Conservation (phyloP, 2,329 filamentous ascomycete species). For the Colletotrichum sp. region DNA sequence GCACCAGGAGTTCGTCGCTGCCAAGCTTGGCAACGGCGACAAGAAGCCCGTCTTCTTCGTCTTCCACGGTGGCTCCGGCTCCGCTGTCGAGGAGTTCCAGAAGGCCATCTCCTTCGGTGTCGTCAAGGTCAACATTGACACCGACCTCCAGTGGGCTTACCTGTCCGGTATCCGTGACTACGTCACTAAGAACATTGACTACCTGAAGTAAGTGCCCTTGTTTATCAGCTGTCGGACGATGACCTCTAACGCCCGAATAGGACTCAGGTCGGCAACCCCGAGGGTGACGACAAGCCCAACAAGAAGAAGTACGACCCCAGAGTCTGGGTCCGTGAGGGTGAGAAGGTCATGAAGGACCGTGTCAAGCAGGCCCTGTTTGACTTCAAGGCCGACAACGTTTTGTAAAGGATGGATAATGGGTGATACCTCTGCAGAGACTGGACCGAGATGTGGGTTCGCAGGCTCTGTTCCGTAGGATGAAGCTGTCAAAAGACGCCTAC, state of each 20-base stretch:
- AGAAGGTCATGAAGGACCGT: slow-evolving; percentile 93
- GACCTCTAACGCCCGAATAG: slow-evolving; percentile 32
- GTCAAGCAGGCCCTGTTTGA: slow-evolving; percentile 83
- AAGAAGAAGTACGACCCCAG: slow-evolving; percentile 91
- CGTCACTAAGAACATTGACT: slow-evolving; percentile 93
- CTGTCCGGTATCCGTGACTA: slow-evolving; percentile 92
- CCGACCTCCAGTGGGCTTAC: slow-evolving; percentile 97
- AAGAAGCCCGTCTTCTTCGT: slow-evolving; percentile 98
- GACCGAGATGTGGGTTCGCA: background rate
- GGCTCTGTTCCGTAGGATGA: slow-evolving; percentile 11
- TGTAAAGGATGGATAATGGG: slow-evolving; percentile 57
- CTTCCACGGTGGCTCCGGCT: slow-evolving; percentile 98
- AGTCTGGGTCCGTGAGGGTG: slow-evolving; percentile 95
- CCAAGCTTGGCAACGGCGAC: slow-evolving; percentile 73
- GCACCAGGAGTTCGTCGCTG: slow-evolving; percentile 92
- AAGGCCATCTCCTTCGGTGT: slow-evolving; percentile 92
- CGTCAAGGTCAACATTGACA: slow-evolving; percentile 99
- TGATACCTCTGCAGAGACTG: slow-evolving; percentile 17
- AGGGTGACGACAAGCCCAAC: slow-evolving; percentile 97
- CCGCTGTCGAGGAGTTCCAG: slow-evolving; percentile 86
- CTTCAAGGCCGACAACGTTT: slow-evolving; percentile 84
- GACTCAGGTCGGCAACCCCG: slow-evolving; percentile 90
- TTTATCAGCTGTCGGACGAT: background rate
- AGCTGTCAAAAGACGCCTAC: slow-evolving; percentile 4
- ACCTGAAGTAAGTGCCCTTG: slow-evolving; percentile 55